Evolutionary conservation across 805 yeast genomes (phyloP).

Genomic region (Sugiyamaella americana): DNA sequence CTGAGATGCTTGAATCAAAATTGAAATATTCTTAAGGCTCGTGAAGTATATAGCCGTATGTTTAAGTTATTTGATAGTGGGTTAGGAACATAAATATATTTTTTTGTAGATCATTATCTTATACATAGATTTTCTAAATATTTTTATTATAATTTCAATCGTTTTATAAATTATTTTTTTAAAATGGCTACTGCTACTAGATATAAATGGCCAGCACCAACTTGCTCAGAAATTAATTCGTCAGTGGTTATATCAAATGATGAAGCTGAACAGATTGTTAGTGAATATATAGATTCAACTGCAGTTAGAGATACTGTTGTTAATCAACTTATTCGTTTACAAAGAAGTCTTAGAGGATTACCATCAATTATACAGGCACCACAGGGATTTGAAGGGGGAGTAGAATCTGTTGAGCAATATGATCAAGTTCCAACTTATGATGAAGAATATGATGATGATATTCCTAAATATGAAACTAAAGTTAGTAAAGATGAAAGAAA

Average conservation of each 20-base stretch:
- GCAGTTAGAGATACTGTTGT: slow-evolving; percentile 33
- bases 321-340: slow-evolving; percentile 65
- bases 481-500: slow-evolving; percentile 21
- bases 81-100: too few species aligned
- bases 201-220: slow-evolving; percentile 14
- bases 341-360: slow-evolving; percentile 72
- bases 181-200: not conserved
- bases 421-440: not conserved
- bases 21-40: too few species aligned
- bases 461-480: not conserved
- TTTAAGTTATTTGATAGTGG: too few species aligned
- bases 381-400: not conserved
- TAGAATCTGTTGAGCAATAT: not conserved
- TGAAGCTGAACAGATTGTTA: slow-evolving; percentile 42
- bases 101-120: too few species aligned
- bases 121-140: too few species aligned
- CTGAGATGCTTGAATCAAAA: too few species aligned
- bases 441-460: slow-evolving; percentile 1
- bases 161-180: too few species aligned
- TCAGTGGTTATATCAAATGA: slow-evolving; percentile 30
- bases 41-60: too few species aligned
- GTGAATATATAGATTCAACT: slow-evolving; percentile 36
- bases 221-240: slow-evolving; percentile 16
- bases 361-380: slow-evolving; percentile 44
- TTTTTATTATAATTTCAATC: too few species aligned